phyloP scores from a whole-genome alignment of 208 protist genomes.

The Leishmania amazonensis region DNA sequence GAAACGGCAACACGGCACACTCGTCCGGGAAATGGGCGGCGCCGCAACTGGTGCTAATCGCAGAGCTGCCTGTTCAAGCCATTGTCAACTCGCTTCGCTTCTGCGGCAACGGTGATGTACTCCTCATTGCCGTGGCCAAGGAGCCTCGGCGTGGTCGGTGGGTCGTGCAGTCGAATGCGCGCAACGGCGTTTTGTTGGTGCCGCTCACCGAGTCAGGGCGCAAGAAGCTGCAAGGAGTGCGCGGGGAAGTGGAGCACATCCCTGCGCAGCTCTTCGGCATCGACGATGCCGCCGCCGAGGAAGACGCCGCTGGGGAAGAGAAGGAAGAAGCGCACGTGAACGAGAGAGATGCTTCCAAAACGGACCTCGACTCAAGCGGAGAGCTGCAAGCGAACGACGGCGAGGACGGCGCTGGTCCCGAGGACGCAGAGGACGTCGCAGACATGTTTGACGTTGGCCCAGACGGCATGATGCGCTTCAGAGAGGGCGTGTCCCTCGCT shows the following conservation, averaged over 20 bases:
- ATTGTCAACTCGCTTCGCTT: conserved; percentile 82
- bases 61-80: conserved; percentile 67
- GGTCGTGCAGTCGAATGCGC: conserved; percentile 72
- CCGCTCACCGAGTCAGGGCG: conserved; percentile 56
- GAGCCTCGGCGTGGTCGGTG: conserved; percentile 86
- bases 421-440: conserved; percentile 1
- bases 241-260: conserved; percentile 68
- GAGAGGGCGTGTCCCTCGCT: conserved; percentile 2
- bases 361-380: conserved; percentile 7
- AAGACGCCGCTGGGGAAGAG: conserved; percentile 16
- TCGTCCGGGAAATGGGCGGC: conserved; percentile 7
- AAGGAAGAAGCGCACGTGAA: conserved; percentile 15
- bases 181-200: conserved; percentile 78
- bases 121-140: conserved; percentile 70
- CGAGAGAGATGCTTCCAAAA: not conserved
- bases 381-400: conserved; percentile 21
- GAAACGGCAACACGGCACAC: not conserved
- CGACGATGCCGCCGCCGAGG: conserved; percentile 33
- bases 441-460: conserved; percentile 24
- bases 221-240: conserved; percentile 25
- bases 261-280: conserved; percentile 75
- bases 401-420: conserved; percentile 11
- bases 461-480: conserved; percentile 29
- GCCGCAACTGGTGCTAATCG: conserved; percentile 52
- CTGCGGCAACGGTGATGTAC: conserved; percentile 46